Conservation (phyloP, 768 basidiomycete species). For the Suillus weaverae region DNA sequence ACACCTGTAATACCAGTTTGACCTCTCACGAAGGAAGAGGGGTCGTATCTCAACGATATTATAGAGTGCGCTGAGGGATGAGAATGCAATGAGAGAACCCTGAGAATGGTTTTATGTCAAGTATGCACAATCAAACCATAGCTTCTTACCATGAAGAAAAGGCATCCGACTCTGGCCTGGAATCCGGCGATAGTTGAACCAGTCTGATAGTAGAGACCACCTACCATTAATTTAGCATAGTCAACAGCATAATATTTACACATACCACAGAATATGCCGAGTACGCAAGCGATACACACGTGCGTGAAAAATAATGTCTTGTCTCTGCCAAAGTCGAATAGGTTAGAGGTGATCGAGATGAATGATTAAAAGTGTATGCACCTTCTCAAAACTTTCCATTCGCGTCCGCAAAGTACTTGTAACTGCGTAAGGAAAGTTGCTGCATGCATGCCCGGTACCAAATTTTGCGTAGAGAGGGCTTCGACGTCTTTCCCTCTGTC, state of each 20-base stretch:
- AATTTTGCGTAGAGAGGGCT: slow-evolving; percentile 17
- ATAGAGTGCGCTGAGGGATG: slow-evolving; percentile 85
- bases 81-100: slow-evolving; percentile 92
- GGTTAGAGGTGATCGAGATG: background rate
- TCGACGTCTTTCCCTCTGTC: slow-evolving; percentile 19
- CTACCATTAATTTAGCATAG: slow-evolving; percentile 32
- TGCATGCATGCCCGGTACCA: slow-evolving; percentile 44
- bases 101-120: slow-evolving; percentile 27
- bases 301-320: slow-evolving; percentile 84
- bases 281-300: slow-evolving; percentile 59
- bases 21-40: slow-evolving; percentile 88
- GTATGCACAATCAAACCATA: background rate
- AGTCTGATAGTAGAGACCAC: slow-evolving; percentile 85
- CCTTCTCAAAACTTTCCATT: slow-evolving; percentile 81
- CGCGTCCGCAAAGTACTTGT: slow-evolving; percentile 76
- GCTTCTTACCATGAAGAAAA: slow-evolving; percentile 81
- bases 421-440: slow-evolving; percentile 90
- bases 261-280: slow-evolving; percentile 87
- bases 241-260: slow-evolving; percentile 3
- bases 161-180: slow-evolving; percentile 88
- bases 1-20: slow-evolving; percentile 82
- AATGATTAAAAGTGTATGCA: slow-evolving; percentile 27
- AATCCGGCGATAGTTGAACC: slow-evolving; percentile 85
- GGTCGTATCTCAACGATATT: slow-evolving; percentile 83
- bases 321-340: slow-evolving; percentile 50